Evolutionary conservation across 2,329 filamentous ascomycete genomes (phyloP), one percentile per base, ranked within the genome.

Genomic region (Bipolaris sorokiniana): DNA sequence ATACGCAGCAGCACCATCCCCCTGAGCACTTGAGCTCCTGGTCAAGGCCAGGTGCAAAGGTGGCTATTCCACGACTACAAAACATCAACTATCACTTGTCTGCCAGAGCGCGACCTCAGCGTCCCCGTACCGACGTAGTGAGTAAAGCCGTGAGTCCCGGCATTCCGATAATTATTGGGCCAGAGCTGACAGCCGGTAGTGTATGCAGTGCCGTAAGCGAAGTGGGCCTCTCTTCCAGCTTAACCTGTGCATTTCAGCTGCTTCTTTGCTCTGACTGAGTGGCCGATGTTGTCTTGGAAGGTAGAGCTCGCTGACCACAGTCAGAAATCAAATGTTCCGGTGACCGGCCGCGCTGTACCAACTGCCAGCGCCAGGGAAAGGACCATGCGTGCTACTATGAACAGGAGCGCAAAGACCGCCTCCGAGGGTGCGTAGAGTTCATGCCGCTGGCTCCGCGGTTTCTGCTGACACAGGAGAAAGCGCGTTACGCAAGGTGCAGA

Each of bases 261-360:
- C 31, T 45, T 20, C 41, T 44, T 33, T 15, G 13, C 16, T 33
- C 6, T 47, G 45, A 23, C 31, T 23, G 5, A 44, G 28, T 18
- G 18, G 46, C 11, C 48, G 33, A 7, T 36, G 7, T 49, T 48
- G 15, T 42, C 31, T 11, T n/a, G 16, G 1, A 15, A 16, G 5
- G 16, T 45, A 41, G 50, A 37, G 41, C 28, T n/a, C 16, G 49
- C 56, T 62, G 37, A 60, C 44, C 11, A 33, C 18, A 20, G 10
- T 18, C 36, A 64, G 75, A 67, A 65, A 60, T 74, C 42, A 75
- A 72, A 50, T 77, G 75, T 51, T 73, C 69, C 52, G 76, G 75
- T 4, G 54, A 68, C 28, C 61, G 62, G 18, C 75, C 74, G 4
- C 46, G 54, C 3, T 78, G 75, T 53, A 58, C 60, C 13, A 68